Base-by-base conservation (phyloP, 306 rosid genomes). In the Sesbania bispinosa region DNA sequence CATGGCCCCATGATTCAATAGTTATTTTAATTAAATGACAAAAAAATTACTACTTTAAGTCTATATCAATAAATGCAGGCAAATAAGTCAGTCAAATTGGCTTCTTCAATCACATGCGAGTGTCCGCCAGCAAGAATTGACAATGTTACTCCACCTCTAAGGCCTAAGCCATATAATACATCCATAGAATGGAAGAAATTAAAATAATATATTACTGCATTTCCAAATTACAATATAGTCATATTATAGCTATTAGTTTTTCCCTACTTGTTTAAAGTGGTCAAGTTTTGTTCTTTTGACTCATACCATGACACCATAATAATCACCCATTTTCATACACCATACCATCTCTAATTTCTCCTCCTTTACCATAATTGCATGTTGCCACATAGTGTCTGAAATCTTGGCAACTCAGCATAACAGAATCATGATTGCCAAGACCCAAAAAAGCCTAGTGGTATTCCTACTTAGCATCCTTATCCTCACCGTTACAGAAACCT, bases 381-480 rank as follows among this genome's bases (percentile, higher is more conserved):
- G 4, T 13, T n/a, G 7, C n/a, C 33, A 1, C 24, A 36, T 21
- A 51, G 4, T 36, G 10, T 32, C 10, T 32, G 7, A 60, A 18
- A 57, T 7, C 36, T 69, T 69, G 7, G n/a, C n/a, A n/a, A n/a
- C n/a, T n/a, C 48, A 45, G 71, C 41, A 45, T 54, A 11, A 30
- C 70, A 6, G 30, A 62, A 74, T 72, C 74, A 73, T 67, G 80
- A 47, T 55, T 15, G 1, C 24, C 32, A 13, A 18, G 4, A 16
- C 19, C 27, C 18, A 45, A 30, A 30, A 0, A 2, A 75, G 1
- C 30, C 15, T 26, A 43, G 0, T 4, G 7, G 23, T 10, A 2
- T 5, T 54, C 62, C 51, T 62, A 9, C 4, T 35, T 1, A 36
- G 8, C 67, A 14, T 29, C 58, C 54, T 81, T 29, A 0, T 19